Evolutionary conservation across 306 rosid genomes (phyloP), one percentile per base, ranked within the genome.

Genomic region (Prunus salicina): DNA sequence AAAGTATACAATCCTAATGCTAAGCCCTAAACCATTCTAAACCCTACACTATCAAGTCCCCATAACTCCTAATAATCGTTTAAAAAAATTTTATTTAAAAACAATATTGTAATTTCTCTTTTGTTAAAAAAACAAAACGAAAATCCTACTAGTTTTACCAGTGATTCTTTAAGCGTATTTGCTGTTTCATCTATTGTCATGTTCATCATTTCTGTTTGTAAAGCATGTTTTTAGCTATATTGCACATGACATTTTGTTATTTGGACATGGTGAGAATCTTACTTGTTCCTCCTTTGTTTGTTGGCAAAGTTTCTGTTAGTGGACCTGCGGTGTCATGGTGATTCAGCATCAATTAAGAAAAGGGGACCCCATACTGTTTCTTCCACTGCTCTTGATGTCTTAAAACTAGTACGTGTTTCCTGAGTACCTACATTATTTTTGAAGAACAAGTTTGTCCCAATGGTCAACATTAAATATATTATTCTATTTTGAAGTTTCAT

Each of bases 271-370:
- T 73, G 46, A 34, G 57, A 78, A 76, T 80, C 80, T 67, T 80
- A 41, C 56, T 38, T 81, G 28, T 64, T 77, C 34, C 62, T 49
- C 62, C 75, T 82, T 43, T 78, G 38, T 78, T 22, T 58, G 46
- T 64, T 52, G 76, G 70, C 71, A 63, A 81, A 92, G 98, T 92
- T 95, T 88, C 97, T 95, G 76, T 81, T 92, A 65, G 97, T 92
- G 43, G 97, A 92, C 83, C 76, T 95, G 69, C 93, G 93, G 32
- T 95, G 98, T 83, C 98, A 95, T 75, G 98, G 96, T 13, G 96
- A 92, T 88, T 95, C 97, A 71, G 76, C 97, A 43, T 84, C 87
- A 53, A 83, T 78, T 57, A 84, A 81, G 82, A 92, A 84, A 85
- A 88, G 87, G 85, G 91, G 86, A 25, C 92, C 96, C 60, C 88